These are phyloP conservation scores for Cladosporium halotolerans DNA, from an alignment of 2,329 filamentous ascomycete genomes.

Conservation along the genomic window DNA sequence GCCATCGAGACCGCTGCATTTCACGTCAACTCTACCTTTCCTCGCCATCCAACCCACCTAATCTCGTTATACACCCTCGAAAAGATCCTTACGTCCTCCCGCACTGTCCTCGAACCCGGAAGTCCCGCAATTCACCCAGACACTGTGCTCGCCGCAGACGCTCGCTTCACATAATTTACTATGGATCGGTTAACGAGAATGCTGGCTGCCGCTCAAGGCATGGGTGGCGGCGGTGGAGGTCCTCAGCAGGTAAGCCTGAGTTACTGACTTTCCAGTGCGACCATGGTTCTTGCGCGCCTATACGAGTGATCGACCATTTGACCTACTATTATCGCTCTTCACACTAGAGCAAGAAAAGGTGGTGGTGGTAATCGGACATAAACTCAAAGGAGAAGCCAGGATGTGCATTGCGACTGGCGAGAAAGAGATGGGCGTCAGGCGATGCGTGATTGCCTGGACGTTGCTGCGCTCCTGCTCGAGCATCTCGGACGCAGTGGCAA, in stretches of 20 bases:
- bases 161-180: constrained; percentile 23
- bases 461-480: too few relatives aligned
- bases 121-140: not conserved
- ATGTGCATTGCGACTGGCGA: too few relatives aligned
- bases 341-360: too few relatives aligned
- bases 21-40: constrained; percentile 10
- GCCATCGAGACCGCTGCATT: not conserved
- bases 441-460: too few relatives aligned
- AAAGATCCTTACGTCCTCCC: not conserved
- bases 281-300: constrained; percentile 2
- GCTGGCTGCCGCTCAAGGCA: constrained; percentile 66
- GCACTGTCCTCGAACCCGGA: constrained; percentile 1
- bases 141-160: constrained; percentile 1
- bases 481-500: too few relatives aligned
- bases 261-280: not conserved
- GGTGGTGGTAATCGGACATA: too few relatives aligned
- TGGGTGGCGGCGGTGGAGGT: constrained; percentile 60
- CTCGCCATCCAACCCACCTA: not conserved
- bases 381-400: too few relatives aligned
- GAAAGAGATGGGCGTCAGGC: too few relatives aligned
- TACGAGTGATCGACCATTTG: too few relatives aligned
- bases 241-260: constrained; percentile 54
- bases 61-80: not conserved
- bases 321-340: too few relatives aligned
- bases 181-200: constrained; percentile 94